Conservation (phyloP, 116 monocot genomes). For the Iris pallida region DNA sequence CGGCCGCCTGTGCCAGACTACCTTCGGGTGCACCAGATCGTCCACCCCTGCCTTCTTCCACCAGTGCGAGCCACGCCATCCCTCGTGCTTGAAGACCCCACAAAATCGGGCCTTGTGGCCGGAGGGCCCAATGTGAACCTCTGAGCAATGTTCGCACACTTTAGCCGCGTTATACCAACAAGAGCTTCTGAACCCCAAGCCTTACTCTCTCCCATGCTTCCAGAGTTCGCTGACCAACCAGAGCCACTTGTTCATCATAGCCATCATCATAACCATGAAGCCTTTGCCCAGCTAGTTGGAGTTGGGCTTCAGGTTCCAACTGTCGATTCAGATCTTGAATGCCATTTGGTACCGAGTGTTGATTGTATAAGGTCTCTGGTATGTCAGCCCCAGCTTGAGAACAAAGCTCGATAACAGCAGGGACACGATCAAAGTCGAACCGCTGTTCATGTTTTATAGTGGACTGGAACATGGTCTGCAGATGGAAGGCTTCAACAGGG, state of each 20-base stretch:
- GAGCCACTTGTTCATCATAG: not conserved
- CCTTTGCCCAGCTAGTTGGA: too few species aligned
- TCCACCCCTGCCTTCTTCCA: slow-evolving; percentile 82
- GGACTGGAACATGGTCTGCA: slow-evolving; percentile 61
- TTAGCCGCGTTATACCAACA: slow-evolving; percentile 85
- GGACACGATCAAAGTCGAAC: slow-evolving; percentile 64
- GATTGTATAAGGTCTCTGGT: slow-evolving; percentile 15
- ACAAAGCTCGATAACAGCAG: slow-evolving; percentile 82
- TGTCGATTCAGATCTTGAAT: not conserved
- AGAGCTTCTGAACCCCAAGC: slow-evolving; percentile 60
- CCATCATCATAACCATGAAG: too few species aligned
- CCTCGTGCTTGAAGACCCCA: slow-evolving; percentile 77
- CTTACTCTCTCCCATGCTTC: slow-evolving; percentile 85
- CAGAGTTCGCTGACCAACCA: slow-evolving; percentile 48
- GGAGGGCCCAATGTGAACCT: slow-evolving; percentile 87
- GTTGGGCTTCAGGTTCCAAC: not conserved
- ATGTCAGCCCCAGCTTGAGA: slow-evolving; percentile 67
- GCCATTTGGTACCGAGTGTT: not conserved
- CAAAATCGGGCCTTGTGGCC: slow-evolving; percentile 81
- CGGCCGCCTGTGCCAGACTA: slow-evolving; percentile 84
- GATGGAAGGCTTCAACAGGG: slow-evolving; percentile 73
- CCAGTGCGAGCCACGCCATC: slow-evolving; percentile 65
- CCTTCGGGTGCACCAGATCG: slow-evolving; percentile 62
- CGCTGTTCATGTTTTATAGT: slow-evolving; percentile 73
- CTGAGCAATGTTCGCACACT: slow-evolving; percentile 78